Percentiles rank a stretch among this genome's conserved stretches.
phyloP scores from a whole-genome alignment of 345 rosid genomes.

The Populus pruinosa region DNA sequence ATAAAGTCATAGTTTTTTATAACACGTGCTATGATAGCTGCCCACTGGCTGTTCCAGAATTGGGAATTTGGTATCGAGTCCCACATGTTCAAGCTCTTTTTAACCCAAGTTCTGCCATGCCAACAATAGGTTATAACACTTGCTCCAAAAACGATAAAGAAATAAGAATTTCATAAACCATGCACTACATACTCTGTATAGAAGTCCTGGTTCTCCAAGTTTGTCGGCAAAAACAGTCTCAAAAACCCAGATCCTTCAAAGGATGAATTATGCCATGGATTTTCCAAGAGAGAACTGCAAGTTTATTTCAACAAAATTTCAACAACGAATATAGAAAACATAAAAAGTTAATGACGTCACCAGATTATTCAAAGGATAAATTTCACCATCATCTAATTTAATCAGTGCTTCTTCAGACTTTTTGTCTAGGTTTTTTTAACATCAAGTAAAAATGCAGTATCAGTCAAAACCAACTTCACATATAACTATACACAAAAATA shows the following conservation, averaged over 20 bases:
- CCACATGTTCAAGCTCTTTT: conserved; percentile 69
- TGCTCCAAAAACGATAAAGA: conserved; percentile 13
- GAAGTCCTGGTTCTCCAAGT: conserved; percentile 76
- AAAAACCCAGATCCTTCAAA: conserved; percentile 97
- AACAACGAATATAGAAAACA: not conserved
- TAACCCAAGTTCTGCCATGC: conserved; percentile 70
- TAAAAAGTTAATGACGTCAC: not conserved
- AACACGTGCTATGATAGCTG: conserved; percentile 80
- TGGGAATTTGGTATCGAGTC: conserved; percentile 92
- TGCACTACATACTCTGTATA: conserved; percentile 67
- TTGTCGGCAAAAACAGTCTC: conserved; percentile 91
- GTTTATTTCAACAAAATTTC: conserved; percentile 12
- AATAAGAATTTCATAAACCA: conserved; percentile 7
- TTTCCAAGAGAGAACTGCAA: conserved; percentile 80
- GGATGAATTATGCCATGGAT: conserved; percentile 96
- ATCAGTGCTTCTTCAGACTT: conserved; percentile 1
- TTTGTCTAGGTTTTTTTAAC: not conserved
- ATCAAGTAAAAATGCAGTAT: not conserved
- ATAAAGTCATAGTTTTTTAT: conserved; percentile 70
- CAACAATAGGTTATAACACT: conserved; percentile 20
- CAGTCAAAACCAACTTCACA: not conserved
- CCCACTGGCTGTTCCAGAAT: conserved; percentile 98
- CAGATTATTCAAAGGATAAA: not conserved
- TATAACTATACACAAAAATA: not conserved
- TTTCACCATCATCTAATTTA: not conserved